phyloP scores from a whole-genome alignment of 768 basidiomycete species.

The Boletus vermiculosoides region DNA sequence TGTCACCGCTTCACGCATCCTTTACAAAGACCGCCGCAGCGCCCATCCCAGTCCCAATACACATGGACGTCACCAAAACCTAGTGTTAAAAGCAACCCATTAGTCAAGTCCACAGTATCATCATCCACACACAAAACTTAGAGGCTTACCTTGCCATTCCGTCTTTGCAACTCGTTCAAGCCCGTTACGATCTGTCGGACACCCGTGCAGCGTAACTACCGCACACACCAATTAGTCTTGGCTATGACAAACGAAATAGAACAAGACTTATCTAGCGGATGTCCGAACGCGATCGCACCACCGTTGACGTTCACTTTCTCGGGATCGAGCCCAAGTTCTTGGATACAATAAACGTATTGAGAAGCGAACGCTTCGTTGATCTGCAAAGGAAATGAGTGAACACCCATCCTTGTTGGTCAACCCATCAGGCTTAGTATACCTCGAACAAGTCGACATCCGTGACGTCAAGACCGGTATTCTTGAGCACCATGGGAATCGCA shows the following conservation, averaged over 20 bases:
- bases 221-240: conserved; percentile 11
- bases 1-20: conserved; percentile 33
- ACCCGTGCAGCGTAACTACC: conserved; percentile 70
- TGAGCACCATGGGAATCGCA: conserved; percentile 79
- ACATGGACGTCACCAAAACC: conserved; percentile 88
- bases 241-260: neutral
- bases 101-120: neutral
- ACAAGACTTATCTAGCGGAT: conserved; percentile 69
- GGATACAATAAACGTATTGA: conserved; percentile 72
- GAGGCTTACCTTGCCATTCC: conserved; percentile 57
- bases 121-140: conserved; percentile 17
- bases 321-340: conserved; percentile 58
- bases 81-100: conserved; percentile 22
- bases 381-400: conserved; percentile 34
- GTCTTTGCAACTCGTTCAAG: conserved; percentile 65
- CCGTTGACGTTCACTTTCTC: conserved; percentile 85
- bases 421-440: conserved; percentile 35
- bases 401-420: neutral
- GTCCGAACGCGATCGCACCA: conserved; percentile 85
- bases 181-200: conserved; percentile 84
- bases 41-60: conserved; percentile 90
- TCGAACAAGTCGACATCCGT: conserved; percentile 80
- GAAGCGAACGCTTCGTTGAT: conserved; percentile 93
- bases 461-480: conserved; percentile 60
- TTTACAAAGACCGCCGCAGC: conserved; percentile 73